phyloP scores from a whole-genome alignment of 306 rosid genomes.

The Quercus mongolica region DNA sequence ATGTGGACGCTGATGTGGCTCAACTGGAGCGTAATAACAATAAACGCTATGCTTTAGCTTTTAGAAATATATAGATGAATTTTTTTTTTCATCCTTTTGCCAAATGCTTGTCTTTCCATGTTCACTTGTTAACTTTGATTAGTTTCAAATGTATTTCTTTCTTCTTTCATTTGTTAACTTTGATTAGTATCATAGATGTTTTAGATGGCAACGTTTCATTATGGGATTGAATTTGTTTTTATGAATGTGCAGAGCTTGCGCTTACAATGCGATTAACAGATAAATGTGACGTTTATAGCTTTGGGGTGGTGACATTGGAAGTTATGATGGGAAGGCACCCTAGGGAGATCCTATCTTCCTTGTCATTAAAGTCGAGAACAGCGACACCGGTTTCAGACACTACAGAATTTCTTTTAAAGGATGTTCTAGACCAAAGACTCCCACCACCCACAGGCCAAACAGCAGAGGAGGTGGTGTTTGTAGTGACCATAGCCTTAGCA shows the following conservation, averaged over 20 bases:
- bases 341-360: slow-evolving; percentile 37
- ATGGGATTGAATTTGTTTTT: neutral
- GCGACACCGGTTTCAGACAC: slow-evolving; percentile 13
- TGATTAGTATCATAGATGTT: neutral
- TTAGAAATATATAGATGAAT: no score
- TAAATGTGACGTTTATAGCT: slow-evolving; percentile 67
- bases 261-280: slow-evolving; percentile 55
- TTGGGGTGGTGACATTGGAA: slow-evolving; percentile 63
- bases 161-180: neutral
- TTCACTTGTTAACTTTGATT: neutral
- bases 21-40: no score
- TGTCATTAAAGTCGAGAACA: slow-evolving; percentile 12
- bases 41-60: no score
- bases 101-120: neutral
- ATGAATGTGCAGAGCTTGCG: slow-evolving; percentile 52
- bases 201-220: neutral
- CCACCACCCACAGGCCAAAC: slow-evolving; percentile 45
- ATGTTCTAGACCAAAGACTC: slow-evolving; percentile 56
- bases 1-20: no score
- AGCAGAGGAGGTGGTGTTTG: slow-evolving; percentile 39
- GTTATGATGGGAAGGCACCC: slow-evolving; percentile 72
- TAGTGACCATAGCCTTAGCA: slow-evolving; percentile 44
- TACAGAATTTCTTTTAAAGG: slow-evolving; percentile 40
- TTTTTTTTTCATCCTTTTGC: neutral
- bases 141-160: no score